Evolutionary conservation across 805 yeast species (phyloP), one percentile per base, ranked within the genome.

Genomic region (Henningerozyma blattae): DNA sequence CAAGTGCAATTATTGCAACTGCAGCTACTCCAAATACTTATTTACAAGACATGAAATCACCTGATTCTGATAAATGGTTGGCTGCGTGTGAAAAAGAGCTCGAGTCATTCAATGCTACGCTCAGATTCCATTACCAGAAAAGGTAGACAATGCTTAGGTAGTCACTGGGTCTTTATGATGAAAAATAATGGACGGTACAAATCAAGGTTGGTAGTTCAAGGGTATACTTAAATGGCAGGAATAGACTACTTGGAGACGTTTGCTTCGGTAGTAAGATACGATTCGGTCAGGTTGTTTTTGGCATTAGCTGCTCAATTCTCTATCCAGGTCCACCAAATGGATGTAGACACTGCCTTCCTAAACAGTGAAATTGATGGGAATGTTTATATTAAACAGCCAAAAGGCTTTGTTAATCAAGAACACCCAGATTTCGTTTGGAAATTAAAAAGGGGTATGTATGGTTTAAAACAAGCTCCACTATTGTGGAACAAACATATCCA

Each of bases 401-500:
- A 15, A 15, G 33, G 37, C 4, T 34, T 39, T 32, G 13, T 8
- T 3, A 29, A 35, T 22, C 9, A 13, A 7, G 4, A 30, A 3
- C 34, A 32, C 20, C 36, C 38, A 3, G 37, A 33, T 15, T 30
- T 22, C 31, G 39, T 37, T 5, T 42, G 44, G 44, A 32, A 36
- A 22, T 20, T 42, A 13, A 16, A 28, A 15, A 34, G 36, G 20
- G 42, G 34, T 4, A 35, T 42, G 35, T 42, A 42, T 34, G 44
- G 44, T 16, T 22, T 40, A 4, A 39, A 39, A 30, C 45, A 42
- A 19, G 32, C 39, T 3, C 45, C 41, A 2, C 17, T 54, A 48
- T 19, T 55, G 52, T 24, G 48, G 57, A 35, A 48, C 47, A 41
- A 54, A 45, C 39, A 47, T 45, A 38, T 52, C 46, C 31, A 52